Conservation (phyloP, 2,329 filamentous ascomycete species). For the Huntiella moniliformis region DNA sequence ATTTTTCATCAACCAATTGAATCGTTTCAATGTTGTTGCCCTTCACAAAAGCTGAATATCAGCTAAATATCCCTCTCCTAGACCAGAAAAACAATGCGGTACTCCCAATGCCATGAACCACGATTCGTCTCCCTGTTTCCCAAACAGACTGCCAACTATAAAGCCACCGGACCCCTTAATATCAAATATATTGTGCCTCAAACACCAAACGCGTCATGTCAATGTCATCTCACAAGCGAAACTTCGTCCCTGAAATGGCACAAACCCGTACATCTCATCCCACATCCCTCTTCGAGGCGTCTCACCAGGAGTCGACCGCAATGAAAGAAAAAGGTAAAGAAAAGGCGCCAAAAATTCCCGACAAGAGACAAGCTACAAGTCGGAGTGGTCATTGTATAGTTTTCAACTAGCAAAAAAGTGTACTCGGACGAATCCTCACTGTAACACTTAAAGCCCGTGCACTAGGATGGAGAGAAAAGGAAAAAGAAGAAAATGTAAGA, state of each 20-base stretch:
- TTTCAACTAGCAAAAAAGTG: conserved; percentile 73
- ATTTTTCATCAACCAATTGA: no score
- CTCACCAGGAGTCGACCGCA: conserved; percentile 20
- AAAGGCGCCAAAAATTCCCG: conserved; percentile 51
- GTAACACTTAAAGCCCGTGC: conserved; percentile 60
- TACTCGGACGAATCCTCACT: conserved; percentile 63
- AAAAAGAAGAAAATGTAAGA: conserved; percentile 20
- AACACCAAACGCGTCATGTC: conserved; percentile 29
- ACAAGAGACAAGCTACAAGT: conserved; percentile 42
- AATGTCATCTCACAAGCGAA: conserved; percentile 60
- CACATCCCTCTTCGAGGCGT: conserved; percentile 23
- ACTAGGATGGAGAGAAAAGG: conserved; percentile 36
- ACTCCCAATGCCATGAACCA: no score
- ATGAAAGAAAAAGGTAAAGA: conserved; percentile 22
- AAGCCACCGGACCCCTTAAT: conserved; percentile 37
- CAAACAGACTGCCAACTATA: no score
- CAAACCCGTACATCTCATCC: conserved; percentile 29
- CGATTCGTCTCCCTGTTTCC: no score
- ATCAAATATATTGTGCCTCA: conserved; percentile 53
- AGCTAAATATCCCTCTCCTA: no score
- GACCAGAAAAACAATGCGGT: no score
- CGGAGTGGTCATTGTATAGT: conserved; percentile 57
- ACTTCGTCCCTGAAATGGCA: conserved; percentile 68
- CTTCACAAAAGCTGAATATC: no score
- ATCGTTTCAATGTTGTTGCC: no score